Evolutionary conservation across 768 basidiomycete genomes (phyloP), one percentile per base, ranked within the genome.

Genomic region (Panus rudis): DNA sequence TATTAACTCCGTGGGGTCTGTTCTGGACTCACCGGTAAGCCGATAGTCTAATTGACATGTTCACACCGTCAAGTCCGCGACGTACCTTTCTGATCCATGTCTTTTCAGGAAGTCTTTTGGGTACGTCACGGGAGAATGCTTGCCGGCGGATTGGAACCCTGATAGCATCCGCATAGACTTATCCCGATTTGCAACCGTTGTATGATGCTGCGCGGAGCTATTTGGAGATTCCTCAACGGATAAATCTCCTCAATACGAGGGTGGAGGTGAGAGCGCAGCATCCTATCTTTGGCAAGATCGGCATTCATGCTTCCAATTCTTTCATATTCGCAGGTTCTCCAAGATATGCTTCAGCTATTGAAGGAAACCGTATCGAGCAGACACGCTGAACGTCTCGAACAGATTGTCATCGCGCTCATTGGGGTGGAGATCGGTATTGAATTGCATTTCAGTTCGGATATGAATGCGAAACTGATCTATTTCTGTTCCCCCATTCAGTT

Each of bases 141-240:
- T 31, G 16, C 21, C n/a, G 33, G 13, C 24, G 24, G 20, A 27
- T 25, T 6, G 5, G 33, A 35, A 20, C 6, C n/a, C 16, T 35
- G 7, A 35, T 35, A 16, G 13, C 26, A 41, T 12, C 24, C 20
- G 10, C n/a, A 41, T 63, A 92, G 92, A 86, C 84, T 45, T 96
- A 82, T 59, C 93, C 93, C 19, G 93, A 97, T 68, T 70, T 97
- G 17, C 92, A 96, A 65, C 93, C 93, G 10, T 68, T 97, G 26
- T 97, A 96, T 62, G 88, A 91, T 51, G 92, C 92, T 3, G 89
- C 91, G 14, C 75, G 92, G 53, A 89, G 86, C 57, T 97, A 97
- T 62, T 76, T 97, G 17, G 93, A 97, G 67, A 89, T 96, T 43
- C 88, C 90, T 2, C 92, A 94, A 60, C 79, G 93, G 43, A 90